Base-by-base conservation (phyloP, 768 basidiomycete genomes). In the Neoboletus brunneissimus region DNA sequence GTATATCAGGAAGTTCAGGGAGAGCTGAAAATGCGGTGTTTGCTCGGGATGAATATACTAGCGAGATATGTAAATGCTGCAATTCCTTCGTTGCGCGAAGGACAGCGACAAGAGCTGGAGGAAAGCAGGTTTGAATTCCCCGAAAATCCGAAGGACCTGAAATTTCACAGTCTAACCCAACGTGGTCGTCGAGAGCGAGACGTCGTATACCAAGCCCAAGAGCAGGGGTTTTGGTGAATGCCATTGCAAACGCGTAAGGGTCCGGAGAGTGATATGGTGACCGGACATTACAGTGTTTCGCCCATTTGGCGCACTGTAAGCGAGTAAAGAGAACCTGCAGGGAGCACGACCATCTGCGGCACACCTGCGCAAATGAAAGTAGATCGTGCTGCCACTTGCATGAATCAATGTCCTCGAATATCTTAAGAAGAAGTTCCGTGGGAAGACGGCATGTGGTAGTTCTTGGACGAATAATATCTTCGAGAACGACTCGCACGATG, bases 291-390 rank as follows among this genome's bases (percentile, higher is more conserved):
- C 18, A 34, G 5, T 15, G 6, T 4, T 40, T 7, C 16, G 10
- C 9, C 31, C n/a, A 2, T 20, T 49, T 16, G 12, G 50, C 2
- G 18, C 45, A 43, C 23, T 55, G 48, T n/a, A 47, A 31, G 16
- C 38, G 43, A 25, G 34, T 16, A 13, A 31, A 50, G 9, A 61
- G 29, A 9, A 55, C 5, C 13, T 7, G 29, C 41, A 60, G 34
- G 13, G 44, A 11, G 20, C 41, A 48, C 1, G 45, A 60, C 59
- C 60, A 61, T 20, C 40, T 18, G 25, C 53, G 46, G 27, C 46
- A 61, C 1, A 55, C 60, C 38, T 59, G 57, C 16, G 57, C 50
- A 35, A 44, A 48, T 5, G 51, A 55, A 2, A 60, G 18, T 3
- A 60, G 42, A 41, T 60, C 42, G 1, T 25, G 13, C 38, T 60